Base-by-base conservation (phyloP, 495 filamentous ascomycete species). In the Hypoxylon trugodes region DNA sequence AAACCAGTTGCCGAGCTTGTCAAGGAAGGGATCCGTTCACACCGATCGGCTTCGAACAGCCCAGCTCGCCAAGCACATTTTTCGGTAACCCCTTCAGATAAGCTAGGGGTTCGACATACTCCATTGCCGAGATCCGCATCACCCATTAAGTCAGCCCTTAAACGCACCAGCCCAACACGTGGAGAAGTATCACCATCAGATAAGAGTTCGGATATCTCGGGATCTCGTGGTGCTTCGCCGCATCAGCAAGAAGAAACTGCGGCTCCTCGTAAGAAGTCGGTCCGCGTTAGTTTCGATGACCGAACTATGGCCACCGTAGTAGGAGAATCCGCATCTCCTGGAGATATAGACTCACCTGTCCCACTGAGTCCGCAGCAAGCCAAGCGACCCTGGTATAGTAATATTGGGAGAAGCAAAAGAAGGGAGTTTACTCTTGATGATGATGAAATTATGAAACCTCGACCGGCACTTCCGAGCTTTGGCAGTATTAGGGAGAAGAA, bases 231-330 rank as follows among this genome's bases (percentile, higher is more conserved):
- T 16, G 66, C 59, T 12, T 69, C 69, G 19, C 68, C 68, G 1
- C 55, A 59, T 24, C 59, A 60, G 35, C 53, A 38, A 5, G 89
- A 92, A 18, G 90, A 92, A 19, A 77, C 79, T 8, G 57, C 69
- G 4, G 73, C 79, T 21, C 54, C 75, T 4, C 88, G 84, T 38
- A 94, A 87, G 73, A 93, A 89, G 68, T 76, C 79, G 21, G 87
- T 83, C 6, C 85, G 91, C 47, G 93, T 97, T 61, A 96, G 92
- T 74, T 97, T 96, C 65, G 91, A 95, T 61, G 92, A 96, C 18
- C 83, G 85, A 18, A 76, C 66, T 22, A 68, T 67, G 64, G 72
- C 69, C 12, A 66, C 86, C 35, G 74, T 87, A 48, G 84, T 88
- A 7, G 87, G 83, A 16, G 79, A 86, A 25, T 84, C 86, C 5